Evolutionary conservation across 2,329 filamentous ascomycete species (phyloP).

Genomic region (Fusarium torreyae): DNA sequence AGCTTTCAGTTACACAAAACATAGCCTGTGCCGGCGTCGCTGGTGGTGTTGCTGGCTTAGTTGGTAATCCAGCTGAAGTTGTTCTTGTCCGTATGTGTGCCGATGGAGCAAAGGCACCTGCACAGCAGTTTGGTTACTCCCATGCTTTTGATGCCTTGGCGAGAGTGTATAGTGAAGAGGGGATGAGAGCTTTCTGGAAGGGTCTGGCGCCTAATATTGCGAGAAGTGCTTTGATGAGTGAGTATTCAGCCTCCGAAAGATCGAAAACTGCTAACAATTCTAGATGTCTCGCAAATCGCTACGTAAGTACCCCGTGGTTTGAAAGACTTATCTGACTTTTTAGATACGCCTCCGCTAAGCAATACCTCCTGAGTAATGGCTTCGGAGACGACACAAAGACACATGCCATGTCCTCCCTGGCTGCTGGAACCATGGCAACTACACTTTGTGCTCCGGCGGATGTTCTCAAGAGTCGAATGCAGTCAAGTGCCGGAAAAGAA

Average conservation of each 20-base stretch:
- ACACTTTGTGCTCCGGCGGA: conserved; percentile 63
- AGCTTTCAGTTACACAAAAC: conserved; percentile 54
- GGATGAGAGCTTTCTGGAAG: conserved; percentile 56
- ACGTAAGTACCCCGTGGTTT: conserved; percentile 51
- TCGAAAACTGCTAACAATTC: conserved; percentile 18
- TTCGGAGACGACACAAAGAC: conserved; percentile 59
- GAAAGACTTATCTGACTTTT: not conserved
- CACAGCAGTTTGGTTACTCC: conserved; percentile 57
- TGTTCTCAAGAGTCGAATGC: conserved; percentile 61
- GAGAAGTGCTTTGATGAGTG: conserved; percentile 62
- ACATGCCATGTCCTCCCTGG: conserved; percentile 58
- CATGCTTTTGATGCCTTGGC: conserved; percentile 55
- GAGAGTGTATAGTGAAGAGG: conserved; percentile 55
- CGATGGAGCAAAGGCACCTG: conserved; percentile 58
- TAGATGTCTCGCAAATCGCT: conserved; percentile 62
- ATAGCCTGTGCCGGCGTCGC: conserved; percentile 59
- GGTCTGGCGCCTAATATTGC: conserved; percentile 59
- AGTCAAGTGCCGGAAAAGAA: conserved; percentile 52
- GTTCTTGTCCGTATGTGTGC: conserved; percentile 63
- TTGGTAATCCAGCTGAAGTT: conserved; percentile 63
- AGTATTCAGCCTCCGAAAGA: conserved; percentile 14
- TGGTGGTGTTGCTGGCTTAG: conserved; percentile 60
- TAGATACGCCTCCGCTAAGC: conserved; percentile 56
- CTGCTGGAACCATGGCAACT: conserved; percentile 63
- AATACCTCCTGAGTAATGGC: conserved; percentile 48